Evolutionary conservation across 371 early-diverging fungal species (phyloP), one percentile per base, ranked within the genome.

Genomic region (Mortierella sp.): DNA sequence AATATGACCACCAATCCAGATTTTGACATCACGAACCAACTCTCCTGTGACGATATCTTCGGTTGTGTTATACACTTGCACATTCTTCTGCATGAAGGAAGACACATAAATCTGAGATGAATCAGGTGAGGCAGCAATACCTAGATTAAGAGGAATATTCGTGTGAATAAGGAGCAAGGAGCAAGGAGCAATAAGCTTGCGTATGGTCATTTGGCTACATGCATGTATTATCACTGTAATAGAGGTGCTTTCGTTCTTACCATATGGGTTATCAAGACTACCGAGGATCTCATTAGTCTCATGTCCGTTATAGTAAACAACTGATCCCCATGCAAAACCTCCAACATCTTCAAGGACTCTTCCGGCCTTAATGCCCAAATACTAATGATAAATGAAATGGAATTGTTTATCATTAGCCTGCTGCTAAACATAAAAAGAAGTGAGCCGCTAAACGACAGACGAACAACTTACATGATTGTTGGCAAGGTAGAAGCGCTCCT

Each of bases 241-340:
- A 6, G 16, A 16, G 18, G 47, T 4, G 47, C 16, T 30, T 28
- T 16, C n/a, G 57, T 8, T 14, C 57, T 58, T 70, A 78, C 79
- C 79, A 73, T 66, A 68, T 11, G 80, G 80, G 35, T 75, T 80
- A 18, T 54, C 30, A 55, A 80, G 72, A 47, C 57, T 64, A 30
- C 68, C 62, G 30, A 80, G 71, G 22, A 71, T 75, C 30, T 74
- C 75, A 40, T 49, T 55, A 20, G 68, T 30, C 5, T 72, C 69
- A n/a, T 52, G 39, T n/a, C 80, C 80, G 28, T 80, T 80, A 52
- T 72, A 74, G 39, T 80, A 80, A n/a, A 80, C 75, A 8, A 80
- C 72, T 22, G 71, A 43, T 57, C 80, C 80, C 32, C 71, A 54
- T 14, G 75, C 54, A 5, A 75, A 61, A 5, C 80, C 75, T 5